Evolutionary conservation across 148 eudicot species (phyloP).

Genomic region (Rhododendron simsii): DNA sequence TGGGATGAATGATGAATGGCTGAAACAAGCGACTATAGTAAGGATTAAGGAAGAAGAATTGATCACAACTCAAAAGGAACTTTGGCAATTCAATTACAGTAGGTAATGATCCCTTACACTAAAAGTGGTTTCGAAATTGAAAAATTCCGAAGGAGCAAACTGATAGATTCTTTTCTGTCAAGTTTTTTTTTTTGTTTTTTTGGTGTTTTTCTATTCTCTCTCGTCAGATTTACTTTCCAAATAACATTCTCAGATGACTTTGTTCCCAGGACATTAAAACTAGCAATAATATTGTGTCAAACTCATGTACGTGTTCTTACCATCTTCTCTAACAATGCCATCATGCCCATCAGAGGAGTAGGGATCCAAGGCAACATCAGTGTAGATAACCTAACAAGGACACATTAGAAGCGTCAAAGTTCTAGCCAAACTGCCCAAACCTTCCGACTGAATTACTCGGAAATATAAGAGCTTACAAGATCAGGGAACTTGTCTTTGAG

Average conservation of each 20-base stretch:
- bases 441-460: neutral
- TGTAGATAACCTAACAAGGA: constrained; percentile 64
- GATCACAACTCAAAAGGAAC: neutral
- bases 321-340: constrained; percentile 98
- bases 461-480: constrained; percentile 58
- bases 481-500: constrained; percentile 95
- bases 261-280: neutral
- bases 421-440: neutral
- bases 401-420: constrained; percentile 16
- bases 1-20: neutral
- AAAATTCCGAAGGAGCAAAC: neutral
- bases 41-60: neutral
- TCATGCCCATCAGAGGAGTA: constrained; percentile 98
- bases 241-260: neutral
- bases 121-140: neutral
- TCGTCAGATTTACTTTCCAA: neutral
- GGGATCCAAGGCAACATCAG: constrained; percentile 98
- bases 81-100: neutral
- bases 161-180: neutral
- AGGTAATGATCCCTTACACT: neutral
- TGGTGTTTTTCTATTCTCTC: neutral
- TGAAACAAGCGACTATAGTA: neutral
- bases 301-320: constrained; percentile 29
- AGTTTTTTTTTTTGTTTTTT: neutral
- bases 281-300: neutral